Base-by-base conservation (phyloP, 1,284 basidiomycete species). In the Ustilago esculenta region DNA sequence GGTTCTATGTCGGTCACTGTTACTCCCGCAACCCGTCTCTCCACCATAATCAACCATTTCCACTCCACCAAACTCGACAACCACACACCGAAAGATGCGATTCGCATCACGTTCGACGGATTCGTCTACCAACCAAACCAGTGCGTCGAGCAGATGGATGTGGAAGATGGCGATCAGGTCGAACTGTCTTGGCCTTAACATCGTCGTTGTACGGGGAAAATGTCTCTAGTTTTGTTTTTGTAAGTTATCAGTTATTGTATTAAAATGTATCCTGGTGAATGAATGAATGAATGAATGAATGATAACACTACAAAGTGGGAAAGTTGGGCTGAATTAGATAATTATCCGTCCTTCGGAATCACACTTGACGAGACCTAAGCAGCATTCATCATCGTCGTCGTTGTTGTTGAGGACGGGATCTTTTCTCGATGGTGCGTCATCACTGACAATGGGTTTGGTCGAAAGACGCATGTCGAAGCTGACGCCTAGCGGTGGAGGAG, bases 351-450 rank as follows among this genome's bases (percentile, higher is more conserved):
- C 64, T 5, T 63, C 15, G 8, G 21, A 9, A 34, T 72, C 64
- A 23, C 69, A 72, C 17, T 67, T 61, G 20, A 72, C 56, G 34
- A 72, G 33, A 14, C 69, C 69, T 14, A 72, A 60, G 29, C 69
- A 72, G 32, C 69, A 72, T 27, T 71, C 59, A 4, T 63, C 52
- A 5, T 54, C 42, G 1, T 52, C 24, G 11, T 35, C n/a, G n/a
- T n/a, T n/a, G n/a, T n/a, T n/a, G n/a, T n/a, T n/a, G n/a, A n/a
- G n/a, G n/a, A n/a, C n/a, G n/a, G n/a, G n/a, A n/a, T n/a, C n/a
- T n/a, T n/a, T n/a, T n/a, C n/a, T n/a, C n/a, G n/a, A n/a, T n/a
- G n/a, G n/a, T n/a, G n/a, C n/a, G n/a, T n/a, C n/a, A n/a, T n/a
- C n/a, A n/a, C n/a, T n/a, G n/a, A n/a, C n/a, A n/a, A n/a, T n/a